Conservation (phyloP, 169 alveolate genomes). For the Plasmodium sp. region DNA sequence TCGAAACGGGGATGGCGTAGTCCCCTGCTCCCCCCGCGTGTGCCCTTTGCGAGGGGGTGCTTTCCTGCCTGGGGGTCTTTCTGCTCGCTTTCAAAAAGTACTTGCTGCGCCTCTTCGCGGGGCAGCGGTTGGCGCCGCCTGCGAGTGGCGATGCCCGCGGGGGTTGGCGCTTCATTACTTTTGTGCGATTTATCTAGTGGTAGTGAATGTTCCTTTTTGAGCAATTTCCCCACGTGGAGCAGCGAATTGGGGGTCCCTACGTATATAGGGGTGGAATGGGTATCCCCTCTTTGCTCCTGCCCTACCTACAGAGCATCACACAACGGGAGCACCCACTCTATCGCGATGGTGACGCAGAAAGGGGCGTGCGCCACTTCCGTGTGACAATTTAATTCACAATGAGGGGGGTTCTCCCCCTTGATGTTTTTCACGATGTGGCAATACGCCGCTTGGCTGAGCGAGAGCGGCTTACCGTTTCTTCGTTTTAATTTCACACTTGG, state of each 20-base stretch:
- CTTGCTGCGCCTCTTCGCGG: conserved; percentile 11
- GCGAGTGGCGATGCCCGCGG: not conserved
- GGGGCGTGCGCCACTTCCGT: not conserved
- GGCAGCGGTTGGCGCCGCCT: not conserved
- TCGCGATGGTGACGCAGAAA: not conserved
- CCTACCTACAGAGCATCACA: not conserved
- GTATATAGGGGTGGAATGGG: not conserved
- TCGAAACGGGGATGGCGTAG: conserved; percentile 10
- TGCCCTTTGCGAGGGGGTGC: not conserved
- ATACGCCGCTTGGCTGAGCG: not conserved
- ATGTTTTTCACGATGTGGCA: not conserved
- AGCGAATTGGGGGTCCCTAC: not conserved
- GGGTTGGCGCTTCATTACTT: not conserved
- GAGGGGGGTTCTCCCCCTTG: not conserved
- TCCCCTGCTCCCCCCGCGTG: not conserved
- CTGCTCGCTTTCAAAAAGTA: conserved; percentile 16
- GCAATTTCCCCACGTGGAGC: not conserved
- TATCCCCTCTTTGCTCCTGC: not conserved
- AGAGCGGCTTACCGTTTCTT: not conserved
- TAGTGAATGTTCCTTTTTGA: not conserved
- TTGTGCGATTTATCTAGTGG: not conserved
- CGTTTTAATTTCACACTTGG: not conserved
- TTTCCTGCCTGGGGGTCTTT: not conserved
- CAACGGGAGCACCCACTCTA: not conserved
- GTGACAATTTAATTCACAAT: not conserved